Percentiles rank a stretch among this genome's conserved stretches.
These are phyloP conservation scores for Penstemon newberryi DNA, from an alignment of 257 asterid species.

Conservation along the genomic window DNA sequence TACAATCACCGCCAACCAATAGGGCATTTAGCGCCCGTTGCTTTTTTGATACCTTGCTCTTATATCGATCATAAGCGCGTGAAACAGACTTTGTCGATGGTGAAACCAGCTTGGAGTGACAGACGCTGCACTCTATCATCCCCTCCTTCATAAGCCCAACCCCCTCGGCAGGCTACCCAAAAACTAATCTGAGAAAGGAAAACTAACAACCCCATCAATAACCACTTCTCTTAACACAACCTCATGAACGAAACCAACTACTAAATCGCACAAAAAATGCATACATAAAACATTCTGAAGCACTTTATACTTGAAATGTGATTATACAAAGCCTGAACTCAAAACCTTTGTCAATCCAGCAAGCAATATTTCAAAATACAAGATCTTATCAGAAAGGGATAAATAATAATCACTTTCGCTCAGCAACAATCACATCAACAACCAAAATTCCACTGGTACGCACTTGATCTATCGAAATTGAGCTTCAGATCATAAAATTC, in stretches of 20 bases:
- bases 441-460: slow-evolving; percentile 10
- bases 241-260: not conserved
- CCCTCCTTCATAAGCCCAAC: slow-evolving; percentile 58
- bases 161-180: slow-evolving; percentile 37
- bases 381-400: slow-evolving; percentile 20
- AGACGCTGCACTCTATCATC: slow-evolving; percentile 82
- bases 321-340: slow-evolving; percentile 2
- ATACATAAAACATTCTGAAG: not conserved
- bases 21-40: slow-evolving; percentile 68
- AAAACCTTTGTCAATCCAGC: slow-evolving; percentile 3
- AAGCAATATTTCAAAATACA: slow-evolving; percentile 10
- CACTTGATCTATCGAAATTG: slow-evolving; percentile 24
- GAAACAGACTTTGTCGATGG: slow-evolving; percentile 63
- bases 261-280: not conserved
- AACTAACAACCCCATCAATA: slow-evolving; percentile 17
- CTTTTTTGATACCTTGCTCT: slow-evolving; percentile 66
- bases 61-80: slow-evolving; percentile 69
- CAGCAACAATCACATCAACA: slow-evolving; percentile 9
- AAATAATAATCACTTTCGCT: slow-evolving; percentile 9
- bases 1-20: slow-evolving; percentile 72
- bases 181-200: slow-evolving; percentile 29
- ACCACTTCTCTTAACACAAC: slow-evolving; percentile 15
- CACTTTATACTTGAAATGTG: too few relatives aligned
- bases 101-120: slow-evolving; percentile 73
- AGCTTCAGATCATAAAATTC: slow-evolving; percentile 21